These are phyloP conservation scores for Saccharomycopsis sp. DNA, from an alignment of 805 yeast species.

Conservation along the genomic window DNA sequence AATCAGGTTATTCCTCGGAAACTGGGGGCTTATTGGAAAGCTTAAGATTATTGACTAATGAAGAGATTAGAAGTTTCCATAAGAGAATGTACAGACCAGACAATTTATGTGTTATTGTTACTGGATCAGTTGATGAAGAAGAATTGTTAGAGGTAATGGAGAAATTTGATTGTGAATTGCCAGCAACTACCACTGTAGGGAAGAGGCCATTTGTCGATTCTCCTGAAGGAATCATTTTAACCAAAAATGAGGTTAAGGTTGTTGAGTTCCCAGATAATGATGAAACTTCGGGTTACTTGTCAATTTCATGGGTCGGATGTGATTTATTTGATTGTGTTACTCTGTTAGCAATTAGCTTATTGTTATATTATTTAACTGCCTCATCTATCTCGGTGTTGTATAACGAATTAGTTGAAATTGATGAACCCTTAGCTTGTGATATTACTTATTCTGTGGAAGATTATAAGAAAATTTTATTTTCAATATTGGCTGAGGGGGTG, in stretches of 20 bases:
- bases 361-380: conserved; percentile 70
- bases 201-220: conserved; percentile 78
- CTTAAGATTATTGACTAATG: conserved; percentile 63
- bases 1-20: conserved; percentile 83
- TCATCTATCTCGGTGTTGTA: conserved; percentile 71
- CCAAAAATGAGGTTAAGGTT: conserved; percentile 35
- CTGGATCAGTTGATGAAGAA: conserved; percentile 76
- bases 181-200: conserved; percentile 31
- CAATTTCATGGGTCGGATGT: conserved; percentile 81
- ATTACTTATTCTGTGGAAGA: conserved; percentile 69
- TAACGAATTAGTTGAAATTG: conserved; percentile 68
- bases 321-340: conserved; percentile 40
- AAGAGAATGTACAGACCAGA: conserved; percentile 66
- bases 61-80: conserved; percentile 74
- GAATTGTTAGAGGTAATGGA: conserved; percentile 59
- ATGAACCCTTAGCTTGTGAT: conserved; percentile 72
- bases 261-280: conserved; percentile 86
- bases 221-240: conserved; percentile 30
- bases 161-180: conserved; percentile 53
- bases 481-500: conserved; percentile 55
- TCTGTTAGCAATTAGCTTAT: conserved; percentile 62
- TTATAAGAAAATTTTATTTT: conserved; percentile 44
- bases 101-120: conserved; percentile 72
- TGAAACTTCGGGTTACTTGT: conserved; percentile 72
- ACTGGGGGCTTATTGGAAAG: conserved; percentile 87